Evolutionary conservation across 1,284 basidiomycete species (phyloP).

Genomic region (Microbotryomycetes sp.): DNA sequence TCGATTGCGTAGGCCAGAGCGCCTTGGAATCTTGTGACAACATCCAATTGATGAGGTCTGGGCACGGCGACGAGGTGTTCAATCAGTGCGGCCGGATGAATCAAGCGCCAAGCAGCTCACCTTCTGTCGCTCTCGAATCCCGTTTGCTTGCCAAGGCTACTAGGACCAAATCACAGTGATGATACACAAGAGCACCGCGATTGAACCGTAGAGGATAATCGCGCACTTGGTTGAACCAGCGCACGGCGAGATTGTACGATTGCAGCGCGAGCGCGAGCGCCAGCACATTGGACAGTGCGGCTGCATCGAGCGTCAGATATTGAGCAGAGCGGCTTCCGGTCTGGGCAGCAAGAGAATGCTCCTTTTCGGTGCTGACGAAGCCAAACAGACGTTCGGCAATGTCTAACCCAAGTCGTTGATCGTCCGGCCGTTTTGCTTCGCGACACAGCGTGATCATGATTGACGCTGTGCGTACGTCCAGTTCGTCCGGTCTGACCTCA

Average conservation of each 20-base stretch:
- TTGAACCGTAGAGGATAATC: constrained; percentile 29
- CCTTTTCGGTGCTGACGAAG: constrained; percentile 2
- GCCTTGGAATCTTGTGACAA: too few species aligned
- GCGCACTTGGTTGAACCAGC: constrained; percentile 26
- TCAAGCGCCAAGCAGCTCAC: constrained; percentile 16
- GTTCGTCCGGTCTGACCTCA: background rate
- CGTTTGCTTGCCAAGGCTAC: constrained; percentile 18
- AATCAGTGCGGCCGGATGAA: too few species aligned
- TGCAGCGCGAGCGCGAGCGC: constrained; percentile 17
- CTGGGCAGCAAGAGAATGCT: constrained; percentile 8
- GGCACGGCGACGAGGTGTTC: background rate
- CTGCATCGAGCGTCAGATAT: constrained; percentile 16
- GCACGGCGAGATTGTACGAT: constrained; percentile 16
- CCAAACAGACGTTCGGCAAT: constrained; percentile 13
- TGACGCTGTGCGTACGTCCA: background rate
- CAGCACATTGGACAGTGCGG: constrained; percentile 20
- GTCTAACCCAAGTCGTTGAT: constrained; percentile 9
- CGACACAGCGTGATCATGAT: constrained; percentile 14
- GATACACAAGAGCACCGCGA: constrained; percentile 5
- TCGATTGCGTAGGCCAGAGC: constrained; percentile 6
- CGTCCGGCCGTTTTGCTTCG: background rate
- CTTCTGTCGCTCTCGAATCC: constrained; percentile 23
- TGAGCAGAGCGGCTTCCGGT: background rate
- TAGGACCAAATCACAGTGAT: constrained; percentile 31
- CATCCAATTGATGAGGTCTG: background rate